Base-by-base conservation (phyloP, 106 monocot species). In the Allium cepa region DNA sequence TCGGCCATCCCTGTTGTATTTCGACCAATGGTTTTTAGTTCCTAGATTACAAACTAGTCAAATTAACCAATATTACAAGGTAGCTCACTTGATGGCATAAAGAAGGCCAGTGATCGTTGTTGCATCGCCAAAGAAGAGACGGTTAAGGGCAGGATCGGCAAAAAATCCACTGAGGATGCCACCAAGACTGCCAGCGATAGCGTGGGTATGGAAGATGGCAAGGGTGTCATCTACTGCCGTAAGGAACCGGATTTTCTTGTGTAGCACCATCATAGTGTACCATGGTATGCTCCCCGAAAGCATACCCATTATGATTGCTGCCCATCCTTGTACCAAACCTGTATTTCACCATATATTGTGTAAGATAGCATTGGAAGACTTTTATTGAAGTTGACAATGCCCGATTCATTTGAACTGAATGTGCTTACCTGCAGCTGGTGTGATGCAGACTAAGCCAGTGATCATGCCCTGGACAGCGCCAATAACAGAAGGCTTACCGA, bases 401-500 rank as follows among this genome's bases (percentile, higher is more conserved):
- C 36, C 36, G 36, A 36, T 22, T 22, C 36, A 36, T 36, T 36
- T 36, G 36, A 36, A 36, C 36, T 36, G 3, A 55, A 55, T 11
- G 8, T 48, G 16, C 4, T 13, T 65, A 73, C 63, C 73, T 17
- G 73, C 73, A 11, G 73, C 73, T 5, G 73, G 64, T 17, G 60
- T 67, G 59, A 70, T 59, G 70, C 70, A 70, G 48, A 70, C 70
- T 3, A 70, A 60, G 26, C 68, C 60, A 22, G 68, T 68, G 58
- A 75, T 75, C 68, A 75, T 68, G 6, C 73, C 73, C 10, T 73
- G 74, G 9, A 74, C 66, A 26, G 73, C 73, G 10, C 73, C 73
- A 26, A 64, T 73, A 26, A 65, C 64, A 2, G 73, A 73, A 15
- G 49, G 27, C 64, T 73, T 73, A 53, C 28, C 18, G 47, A 49